Percentiles rank a stretch among this genome's conserved stretches.
Evolutionary conservation across 768 basidiomycete genomes (phyloP).

Genomic region (Lepiota venenata): DNA sequence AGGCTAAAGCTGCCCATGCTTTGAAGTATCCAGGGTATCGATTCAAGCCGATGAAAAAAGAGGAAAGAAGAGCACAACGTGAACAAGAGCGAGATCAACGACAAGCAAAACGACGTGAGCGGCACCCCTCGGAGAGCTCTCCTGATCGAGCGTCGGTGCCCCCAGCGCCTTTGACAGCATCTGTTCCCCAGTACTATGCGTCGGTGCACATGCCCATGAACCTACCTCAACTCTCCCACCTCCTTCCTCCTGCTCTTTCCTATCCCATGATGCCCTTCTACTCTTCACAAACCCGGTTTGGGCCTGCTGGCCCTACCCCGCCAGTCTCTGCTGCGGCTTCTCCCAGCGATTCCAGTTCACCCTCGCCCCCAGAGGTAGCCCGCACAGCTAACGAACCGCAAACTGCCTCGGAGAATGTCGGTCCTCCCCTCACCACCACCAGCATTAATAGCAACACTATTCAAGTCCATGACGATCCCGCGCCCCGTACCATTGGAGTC

Average conservation of each 20-base stretch:
- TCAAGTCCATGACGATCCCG: neutral
- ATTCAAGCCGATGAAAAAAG: slow-evolving; percentile 53
- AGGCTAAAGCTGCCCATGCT: slow-evolving; percentile 49
- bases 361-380: neutral
- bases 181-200: slow-evolving; percentile 12
- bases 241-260: slow-evolving; percentile 10
- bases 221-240: slow-evolving; percentile 10
- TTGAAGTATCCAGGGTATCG: slow-evolving; percentile 52
- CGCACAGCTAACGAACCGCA: neutral
- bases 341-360: slow-evolving; percentile 24
- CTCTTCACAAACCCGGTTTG: slow-evolving; percentile 26
- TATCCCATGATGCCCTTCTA: slow-evolving; percentile 18
- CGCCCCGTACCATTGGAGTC: neutral
- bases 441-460: neutral
- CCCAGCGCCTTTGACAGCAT: slow-evolving; percentile 12
- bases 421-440: slow-evolving; percentile 4
- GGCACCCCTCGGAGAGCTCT: slow-evolving; percentile 5
- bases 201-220: slow-evolving; percentile 13
- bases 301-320: slow-evolving; percentile 46
- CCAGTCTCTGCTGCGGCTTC: slow-evolving; percentile 50
- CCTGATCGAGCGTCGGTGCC: slow-evolving; percentile 16
- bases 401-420: slow-evolving; percentile 1
- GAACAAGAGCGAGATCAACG: slow-evolving; percentile 35
- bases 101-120: slow-evolving; percentile 19
- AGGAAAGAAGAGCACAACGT: slow-evolving; percentile 41